These are phyloP conservation scores for Dendrocalamus latiflorus DNA, from an alignment of 202 grass and related monocot species.

Conservation along the genomic window DNA sequence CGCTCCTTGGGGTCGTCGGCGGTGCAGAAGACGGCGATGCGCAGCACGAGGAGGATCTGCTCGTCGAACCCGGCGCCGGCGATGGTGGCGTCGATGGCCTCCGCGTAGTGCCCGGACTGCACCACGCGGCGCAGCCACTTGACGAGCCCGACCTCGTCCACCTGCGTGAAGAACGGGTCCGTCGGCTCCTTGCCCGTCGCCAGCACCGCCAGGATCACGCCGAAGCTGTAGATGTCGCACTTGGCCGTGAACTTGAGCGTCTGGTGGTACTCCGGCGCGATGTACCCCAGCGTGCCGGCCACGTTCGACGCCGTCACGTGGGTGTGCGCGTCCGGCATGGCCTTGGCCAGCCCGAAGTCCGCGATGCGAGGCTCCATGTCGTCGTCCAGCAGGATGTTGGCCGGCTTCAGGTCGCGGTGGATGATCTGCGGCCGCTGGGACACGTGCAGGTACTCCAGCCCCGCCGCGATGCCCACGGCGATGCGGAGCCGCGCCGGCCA, in stretches of 20 bases:
- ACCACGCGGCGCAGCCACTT: constrained; percentile 48
- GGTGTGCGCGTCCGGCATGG: constrained; percentile 48
- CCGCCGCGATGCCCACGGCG: constrained; percentile 50
- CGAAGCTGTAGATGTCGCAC: constrained; percentile 73
- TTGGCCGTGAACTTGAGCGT: constrained; percentile 62
- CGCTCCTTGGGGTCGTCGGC: constrained; percentile 49
- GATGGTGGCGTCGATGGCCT: constrained; percentile 46
- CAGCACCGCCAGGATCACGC: constrained; percentile 61
- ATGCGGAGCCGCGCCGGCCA: constrained; percentile 60
- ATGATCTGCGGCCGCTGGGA: constrained; percentile 73
- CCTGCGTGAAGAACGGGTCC: constrained; percentile 52
- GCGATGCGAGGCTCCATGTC: constrained; percentile 72
- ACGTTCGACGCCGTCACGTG: constrained; percentile 43
- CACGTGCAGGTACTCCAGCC: constrained; percentile 76
- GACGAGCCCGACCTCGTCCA: constrained; percentile 49
- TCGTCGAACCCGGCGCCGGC: constrained; percentile 40
- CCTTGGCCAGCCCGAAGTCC: constrained; percentile 67
- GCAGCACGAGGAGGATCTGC: constrained; percentile 55
- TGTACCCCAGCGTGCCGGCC: constrained; percentile 63
- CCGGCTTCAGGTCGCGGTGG: constrained; percentile 68
- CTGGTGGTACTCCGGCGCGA: constrained; percentile 74
- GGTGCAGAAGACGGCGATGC: constrained; percentile 67
- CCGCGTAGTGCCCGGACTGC: constrained; percentile 12
- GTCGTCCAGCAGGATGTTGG: constrained; percentile 75
- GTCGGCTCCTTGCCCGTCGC: constrained; percentile 59